These are phyloP conservation scores for Penicillium argentinense DNA, from an alignment of 495 filamentous ascomycete species.

Conservation along the genomic window DNA sequence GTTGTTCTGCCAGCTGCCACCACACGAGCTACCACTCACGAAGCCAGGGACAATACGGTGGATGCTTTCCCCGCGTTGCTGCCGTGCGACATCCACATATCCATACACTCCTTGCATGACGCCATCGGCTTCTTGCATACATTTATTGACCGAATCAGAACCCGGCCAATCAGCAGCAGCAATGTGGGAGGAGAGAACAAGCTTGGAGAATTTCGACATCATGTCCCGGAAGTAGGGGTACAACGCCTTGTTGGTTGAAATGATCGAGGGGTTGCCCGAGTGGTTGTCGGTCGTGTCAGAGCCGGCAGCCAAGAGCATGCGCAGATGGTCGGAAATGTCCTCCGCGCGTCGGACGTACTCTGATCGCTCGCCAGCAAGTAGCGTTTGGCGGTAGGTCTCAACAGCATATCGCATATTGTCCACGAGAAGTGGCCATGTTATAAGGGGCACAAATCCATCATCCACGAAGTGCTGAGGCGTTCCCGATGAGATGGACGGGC, in stretches of 20 bases:
- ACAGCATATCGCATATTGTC: conserved; percentile 88
- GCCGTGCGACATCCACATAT: conserved; percentile 91
- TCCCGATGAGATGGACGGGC: conserved; percentile 57
- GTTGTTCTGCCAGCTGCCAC: conserved; percentile 94
- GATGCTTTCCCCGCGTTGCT: conserved; percentile 86
- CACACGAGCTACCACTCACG: conserved; percentile 73
- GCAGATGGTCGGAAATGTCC: conserved; percentile 94
- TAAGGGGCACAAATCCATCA: conserved; percentile 67
- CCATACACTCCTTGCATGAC: conserved; percentile 90
- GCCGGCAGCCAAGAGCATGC: conserved; percentile 88
- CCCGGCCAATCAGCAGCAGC: conserved; percentile 90
- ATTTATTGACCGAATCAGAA: conserved; percentile 86
- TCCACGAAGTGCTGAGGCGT: conserved; percentile 82
- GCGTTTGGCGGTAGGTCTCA: conserved; percentile 81
- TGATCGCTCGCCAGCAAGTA: conserved; percentile 74
- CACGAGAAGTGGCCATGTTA: conserved; percentile 86
- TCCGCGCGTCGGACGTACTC: conserved; percentile 92
- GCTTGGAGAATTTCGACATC: conserved; percentile 99
- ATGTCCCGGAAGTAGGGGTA: conserved; percentile 98
- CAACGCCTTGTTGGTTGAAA: conserved; percentile 91
- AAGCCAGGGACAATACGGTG: conserved; percentile 90
- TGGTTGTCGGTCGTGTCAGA: conserved; percentile 98
- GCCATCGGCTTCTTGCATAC: conserved; percentile 91
- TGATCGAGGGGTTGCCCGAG: conserved; percentile 98
- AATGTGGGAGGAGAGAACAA: conserved; percentile 97